A percentile compares a stretch with the other conserved stretches of the same genome.
Evolutionary conservation across 169 alveolate genomes (phyloP).

Genomic region (Eimeria mitis): DNA sequence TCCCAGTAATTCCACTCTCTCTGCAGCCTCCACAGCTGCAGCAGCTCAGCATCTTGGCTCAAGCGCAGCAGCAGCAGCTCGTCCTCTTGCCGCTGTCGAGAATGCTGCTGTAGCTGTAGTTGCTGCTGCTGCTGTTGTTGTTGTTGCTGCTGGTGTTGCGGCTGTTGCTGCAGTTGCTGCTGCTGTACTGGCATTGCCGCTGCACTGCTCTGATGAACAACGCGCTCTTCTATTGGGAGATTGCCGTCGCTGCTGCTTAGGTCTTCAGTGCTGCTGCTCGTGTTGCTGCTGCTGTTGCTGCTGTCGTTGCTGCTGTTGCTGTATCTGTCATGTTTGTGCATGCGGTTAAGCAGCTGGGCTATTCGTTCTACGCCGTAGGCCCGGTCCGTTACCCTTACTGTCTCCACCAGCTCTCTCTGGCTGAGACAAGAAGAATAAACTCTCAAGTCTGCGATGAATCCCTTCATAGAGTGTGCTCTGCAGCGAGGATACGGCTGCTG

Average conservation of each 20-base stretch:
- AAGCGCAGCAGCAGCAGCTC: slow-evolving; percentile 51
- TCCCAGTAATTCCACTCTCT: slow-evolving; percentile 46
- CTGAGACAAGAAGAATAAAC: slow-evolving; percentile 45
- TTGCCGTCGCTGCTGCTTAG: not conserved
- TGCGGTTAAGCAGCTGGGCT: slow-evolving; percentile 59
- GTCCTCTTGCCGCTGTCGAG: not conserved
- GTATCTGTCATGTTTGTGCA: slow-evolving; percentile 12
- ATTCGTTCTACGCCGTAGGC: slow-evolving; percentile 44
- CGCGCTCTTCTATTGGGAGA: not conserved
- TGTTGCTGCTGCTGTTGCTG: slow-evolving; percentile 4
- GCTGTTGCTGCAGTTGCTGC: not conserved
- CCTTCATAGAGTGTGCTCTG: slow-evolving; percentile 58
- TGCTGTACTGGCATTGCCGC: not conserved
- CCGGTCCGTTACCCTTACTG: not conserved
- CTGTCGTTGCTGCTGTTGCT: slow-evolving; percentile 21
- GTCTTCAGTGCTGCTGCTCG: not conserved
- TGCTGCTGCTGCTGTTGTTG: not conserved
- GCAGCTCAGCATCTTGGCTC: slow-evolving; percentile 11
- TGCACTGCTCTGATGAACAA: not conserved
- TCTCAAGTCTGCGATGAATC: slow-evolving; percentile 17
- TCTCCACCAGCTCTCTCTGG: not conserved
- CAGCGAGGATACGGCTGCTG: slow-evolving; percentile 44
- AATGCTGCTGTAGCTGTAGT: slow-evolving; percentile 7
- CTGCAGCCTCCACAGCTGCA: slow-evolving; percentile 68
- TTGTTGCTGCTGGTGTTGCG: not conserved